Percentiles rank a stretch among this genome's conserved stretches.
These are phyloP conservation scores for Claviceps paspali DNA, from an alignment of 2,329 filamentous ascomycete genomes.

Conservation along the genomic window DNA sequence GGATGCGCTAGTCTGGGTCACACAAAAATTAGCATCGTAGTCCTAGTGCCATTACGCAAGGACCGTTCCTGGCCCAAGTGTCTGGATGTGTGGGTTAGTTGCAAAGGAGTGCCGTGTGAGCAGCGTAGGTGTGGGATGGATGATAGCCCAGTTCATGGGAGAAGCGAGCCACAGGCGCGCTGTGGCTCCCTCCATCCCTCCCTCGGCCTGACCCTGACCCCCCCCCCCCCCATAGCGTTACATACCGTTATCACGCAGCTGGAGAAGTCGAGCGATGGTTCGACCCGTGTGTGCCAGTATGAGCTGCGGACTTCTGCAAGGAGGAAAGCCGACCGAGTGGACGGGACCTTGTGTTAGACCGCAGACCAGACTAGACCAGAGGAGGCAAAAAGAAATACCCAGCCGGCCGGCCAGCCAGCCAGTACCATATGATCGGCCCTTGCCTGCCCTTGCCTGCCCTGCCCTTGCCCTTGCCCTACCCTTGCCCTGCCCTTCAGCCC, in stretches of 20 bases:
- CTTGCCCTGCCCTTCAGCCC: background rate
- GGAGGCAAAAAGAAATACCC: no score
- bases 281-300: no score
- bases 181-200: background rate
- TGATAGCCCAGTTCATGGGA: background rate
- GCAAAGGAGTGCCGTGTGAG: background rate
- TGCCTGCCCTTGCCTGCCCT: background rate
- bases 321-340: background rate
- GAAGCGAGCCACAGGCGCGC: background rate
- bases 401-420: no score
- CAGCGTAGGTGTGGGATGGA: background rate
- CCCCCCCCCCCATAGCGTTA: no score
- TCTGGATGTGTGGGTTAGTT: background rate
- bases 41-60: slow-evolving; percentile 1
- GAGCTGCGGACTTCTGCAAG: no score
- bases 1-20: slow-evolving; percentile 6
- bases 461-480: background rate
- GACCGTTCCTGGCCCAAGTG: slow-evolving; percentile 3
- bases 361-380: background rate
- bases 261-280: background rate
- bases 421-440: background rate
- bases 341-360: background rate
- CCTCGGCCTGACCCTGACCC: no score
- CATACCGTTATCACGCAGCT: no score
- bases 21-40: slow-evolving; percentile 4